Conservation (phyloP, 176 grass and related monocot genomes). For the Tillandsia leiboldiana region DNA sequence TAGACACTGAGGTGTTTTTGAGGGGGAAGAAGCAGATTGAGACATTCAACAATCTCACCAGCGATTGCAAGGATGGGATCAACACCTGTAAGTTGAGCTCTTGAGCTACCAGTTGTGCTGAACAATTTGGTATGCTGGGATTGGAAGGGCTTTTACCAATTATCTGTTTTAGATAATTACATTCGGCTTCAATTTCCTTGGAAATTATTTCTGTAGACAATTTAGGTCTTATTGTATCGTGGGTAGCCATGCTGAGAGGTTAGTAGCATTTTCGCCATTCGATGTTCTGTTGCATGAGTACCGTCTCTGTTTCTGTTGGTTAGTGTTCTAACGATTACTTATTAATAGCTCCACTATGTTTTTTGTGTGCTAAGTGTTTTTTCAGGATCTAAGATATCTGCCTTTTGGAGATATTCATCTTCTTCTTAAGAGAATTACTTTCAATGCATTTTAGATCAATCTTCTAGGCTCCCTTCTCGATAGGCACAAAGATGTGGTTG, state of each 20-base stretch:
- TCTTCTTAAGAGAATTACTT: too few species aligned
- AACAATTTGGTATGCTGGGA: constrained; percentile 1
- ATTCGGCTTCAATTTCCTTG: constrained; percentile 1
- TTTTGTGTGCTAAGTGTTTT: not conserved
- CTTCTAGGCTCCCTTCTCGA: too few species aligned
- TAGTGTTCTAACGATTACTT: not conserved
- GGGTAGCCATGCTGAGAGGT: not conserved
- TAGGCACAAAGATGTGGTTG: too few species aligned
- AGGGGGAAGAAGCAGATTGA: constrained; percentile 40
- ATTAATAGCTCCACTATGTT: not conserved
- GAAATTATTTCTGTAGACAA: constrained; percentile 10
- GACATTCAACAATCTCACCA: constrained; percentile 23
- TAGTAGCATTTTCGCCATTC: not conserved
- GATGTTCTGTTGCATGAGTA: not conserved
- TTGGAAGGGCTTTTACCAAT: constrained; percentile 19
- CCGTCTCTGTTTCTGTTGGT: not conserved
- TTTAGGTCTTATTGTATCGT: constrained; percentile 4
- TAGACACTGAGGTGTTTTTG: constrained; percentile 59
- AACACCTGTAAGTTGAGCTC: constrained; percentile 4
- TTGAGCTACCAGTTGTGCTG: not conserved
- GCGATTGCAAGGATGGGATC: constrained; percentile 18
- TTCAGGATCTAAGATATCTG: too few species aligned
- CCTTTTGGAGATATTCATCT: too few species aligned
- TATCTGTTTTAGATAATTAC: constrained; percentile 11
- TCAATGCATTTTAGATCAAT: too few species aligned